Conservation (phyloP, 2,329 filamentous ascomycete genomes). For the Colletotrichum eleusines region DNA sequence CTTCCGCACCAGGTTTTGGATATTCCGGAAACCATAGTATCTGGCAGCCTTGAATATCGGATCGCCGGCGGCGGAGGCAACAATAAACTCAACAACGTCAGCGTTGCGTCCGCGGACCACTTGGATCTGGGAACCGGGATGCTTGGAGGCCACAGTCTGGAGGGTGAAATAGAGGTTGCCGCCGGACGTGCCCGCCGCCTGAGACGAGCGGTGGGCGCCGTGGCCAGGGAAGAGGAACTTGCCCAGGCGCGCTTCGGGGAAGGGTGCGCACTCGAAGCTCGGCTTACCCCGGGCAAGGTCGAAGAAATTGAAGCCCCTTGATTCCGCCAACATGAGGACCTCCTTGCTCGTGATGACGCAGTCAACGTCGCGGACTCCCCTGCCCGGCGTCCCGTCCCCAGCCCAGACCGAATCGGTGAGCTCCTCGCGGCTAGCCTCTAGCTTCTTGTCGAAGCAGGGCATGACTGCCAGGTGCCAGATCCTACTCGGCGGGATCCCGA, state of each 20-base stretch:
- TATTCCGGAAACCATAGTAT: slow-evolving; percentile 98
- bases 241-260: slow-evolving; percentile 79
- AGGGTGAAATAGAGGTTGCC: slow-evolving; percentile 91
- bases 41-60: slow-evolving; percentile 83
- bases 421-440: slow-evolving; percentile 94
- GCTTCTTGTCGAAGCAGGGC: slow-evolving; percentile 99
- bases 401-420: slow-evolving; percentile 85
- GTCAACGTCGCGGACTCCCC: slow-evolving; percentile 87
- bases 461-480: slow-evolving; percentile 98
- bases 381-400: slow-evolving; percentile 59
- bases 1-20: slow-evolving; percentile 95
- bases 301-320: slow-evolving; percentile 82
- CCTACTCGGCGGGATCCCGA: slow-evolving; percentile 79
- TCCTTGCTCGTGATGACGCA: slow-evolving; percentile 98
- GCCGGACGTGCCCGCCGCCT: slow-evolving; percentile 82
- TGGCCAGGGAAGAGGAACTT: slow-evolving; percentile 79
- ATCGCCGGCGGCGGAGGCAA: slow-evolving; percentile 68
- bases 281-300: slow-evolving; percentile 70
- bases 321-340: slow-evolving; percentile 87
- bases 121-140: slow-evolving; percentile 79
- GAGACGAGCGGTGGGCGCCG: slow-evolving; percentile 57
- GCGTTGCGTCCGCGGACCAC: slow-evolving; percentile 84
- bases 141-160: slow-evolving; percentile 75
- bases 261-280: slow-evolving; percentile 64
- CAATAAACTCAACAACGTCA: slow-evolving; percentile 88